These are phyloP conservation scores for Caryopteris hybrid DNA, from an alignment of 305 asterid species.

Conservation along the genomic window DNA sequence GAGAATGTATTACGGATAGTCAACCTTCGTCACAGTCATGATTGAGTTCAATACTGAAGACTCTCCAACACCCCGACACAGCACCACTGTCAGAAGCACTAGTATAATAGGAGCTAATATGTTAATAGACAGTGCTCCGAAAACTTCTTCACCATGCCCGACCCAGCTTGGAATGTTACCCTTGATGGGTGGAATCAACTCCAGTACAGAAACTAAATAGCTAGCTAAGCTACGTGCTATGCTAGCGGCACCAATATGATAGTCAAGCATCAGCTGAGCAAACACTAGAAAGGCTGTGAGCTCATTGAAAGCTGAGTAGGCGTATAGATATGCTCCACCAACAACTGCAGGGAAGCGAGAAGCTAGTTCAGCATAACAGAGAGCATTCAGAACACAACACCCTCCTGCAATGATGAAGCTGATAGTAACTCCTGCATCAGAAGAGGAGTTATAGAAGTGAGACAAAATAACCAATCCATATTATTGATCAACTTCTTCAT, in stretches of 20 bases:
- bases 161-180: conserved; percentile 76
- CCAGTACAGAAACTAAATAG: conserved; percentile 66
- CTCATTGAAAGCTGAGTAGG: conserved; percentile 97
- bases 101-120: conserved; percentile 78
- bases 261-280: conserved; percentile 90
- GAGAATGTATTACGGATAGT: conserved; percentile 7
- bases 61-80: conserved; percentile 94
- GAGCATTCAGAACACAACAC: conserved; percentile 84
- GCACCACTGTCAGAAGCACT: conserved; percentile 60
- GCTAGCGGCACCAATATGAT: conserved; percentile 97
- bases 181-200: conserved; percentile 72
- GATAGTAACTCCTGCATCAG: conserved; percentile 73
- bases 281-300: conserved; percentile 93
- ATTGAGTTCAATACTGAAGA: conserved; percentile 69
- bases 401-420: conserved; percentile 89
- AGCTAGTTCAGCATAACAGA: conserved; percentile 90
- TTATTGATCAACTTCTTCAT: conserved; percentile 1
- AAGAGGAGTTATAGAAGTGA: conserved; percentile 11
- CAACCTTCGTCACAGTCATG: conserved; percentile 85
- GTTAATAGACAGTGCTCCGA: conserved; percentile 67
- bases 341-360: conserved; percentile 97
- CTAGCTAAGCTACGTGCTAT: conserved; percentile 96
- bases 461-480: neutral
- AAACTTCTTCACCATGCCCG: conserved; percentile 81
- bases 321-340: conserved; percentile 92